Conservation (phyloP, 2,329 filamentous ascomycete species). For the Ascosphaera acerosa region DNA sequence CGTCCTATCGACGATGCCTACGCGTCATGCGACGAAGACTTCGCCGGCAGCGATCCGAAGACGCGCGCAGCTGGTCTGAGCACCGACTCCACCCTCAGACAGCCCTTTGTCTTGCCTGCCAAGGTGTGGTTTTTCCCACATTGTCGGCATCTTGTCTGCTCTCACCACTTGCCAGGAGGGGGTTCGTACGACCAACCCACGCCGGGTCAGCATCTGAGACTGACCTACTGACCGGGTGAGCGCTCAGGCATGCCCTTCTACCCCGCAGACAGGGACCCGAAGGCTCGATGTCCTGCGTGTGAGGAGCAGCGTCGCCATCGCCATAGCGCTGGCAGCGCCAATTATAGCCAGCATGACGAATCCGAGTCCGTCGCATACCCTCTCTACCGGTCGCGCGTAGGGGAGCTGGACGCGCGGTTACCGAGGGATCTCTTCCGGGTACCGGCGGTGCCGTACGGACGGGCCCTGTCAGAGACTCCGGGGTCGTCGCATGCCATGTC, state of each 20-base stretch:
- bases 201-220: too few species aligned
- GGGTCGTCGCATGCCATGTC: too few species aligned
- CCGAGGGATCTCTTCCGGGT: background rate
- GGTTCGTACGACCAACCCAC: too few species aligned
- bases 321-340: too few species aligned
- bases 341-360: too few species aligned
- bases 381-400: background rate
- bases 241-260: background rate
- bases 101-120: background rate
- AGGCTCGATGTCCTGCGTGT: background rate
- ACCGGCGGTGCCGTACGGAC: too few species aligned
- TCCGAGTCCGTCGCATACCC: background rate
- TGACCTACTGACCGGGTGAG: background rate
- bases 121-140: conserved; percentile 1
- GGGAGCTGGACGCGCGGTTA: background rate
- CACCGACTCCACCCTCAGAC: background rate
- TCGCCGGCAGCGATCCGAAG: background rate
- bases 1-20: background rate
- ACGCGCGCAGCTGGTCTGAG: background rate
- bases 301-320: background rate
- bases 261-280: background rate
- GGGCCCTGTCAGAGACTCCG: too few species aligned
- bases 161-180: background rate
- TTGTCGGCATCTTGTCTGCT: background rate
- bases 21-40: background rate